A percentile compares a stretch with the other conserved stretches of the same genome.
These are phyloP conservation scores for Boletus vermiculosoides DNA, from an alignment of 768 basidiomycete species.

Conservation along the genomic window DNA sequence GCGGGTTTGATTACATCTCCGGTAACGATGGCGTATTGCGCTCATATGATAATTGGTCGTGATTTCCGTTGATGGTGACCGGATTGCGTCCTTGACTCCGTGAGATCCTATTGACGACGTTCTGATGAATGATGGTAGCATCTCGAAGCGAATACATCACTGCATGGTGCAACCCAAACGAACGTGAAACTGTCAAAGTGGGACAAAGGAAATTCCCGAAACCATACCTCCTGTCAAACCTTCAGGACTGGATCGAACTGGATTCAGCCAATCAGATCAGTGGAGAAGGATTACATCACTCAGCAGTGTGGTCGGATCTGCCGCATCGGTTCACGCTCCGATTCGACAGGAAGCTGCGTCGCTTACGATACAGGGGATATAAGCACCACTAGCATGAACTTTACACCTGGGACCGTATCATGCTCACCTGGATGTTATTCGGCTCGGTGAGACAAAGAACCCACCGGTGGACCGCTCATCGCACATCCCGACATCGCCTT, in stretches of 20 bases:
- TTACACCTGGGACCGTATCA: background rate
- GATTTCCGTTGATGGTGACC: background rate
- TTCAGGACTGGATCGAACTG: background rate
- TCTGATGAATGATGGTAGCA: background rate
- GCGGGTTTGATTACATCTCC: background rate
- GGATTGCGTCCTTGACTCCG: background rate
- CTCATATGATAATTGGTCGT: background rate
- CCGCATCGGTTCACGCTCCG: conserved; percentile 8
- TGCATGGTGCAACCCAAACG: conserved; percentile 1
- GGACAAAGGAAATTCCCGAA: conserved; percentile 3
- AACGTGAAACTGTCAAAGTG: conserved; percentile 12
- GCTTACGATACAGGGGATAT: background rate
- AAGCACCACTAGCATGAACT: background rate
- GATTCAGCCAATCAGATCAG: conserved; percentile 7
- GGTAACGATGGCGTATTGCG: background rate
- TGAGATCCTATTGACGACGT: background rate
- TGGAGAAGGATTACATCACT: background rate
- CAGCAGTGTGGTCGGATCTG: background rate
- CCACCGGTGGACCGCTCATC: background rate
- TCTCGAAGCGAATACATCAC: background rate
- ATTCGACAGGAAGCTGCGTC: background rate
- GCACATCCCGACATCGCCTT: background rate
- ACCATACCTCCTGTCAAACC: background rate
- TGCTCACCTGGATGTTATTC: background rate
- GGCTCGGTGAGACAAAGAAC: background rate